Evolutionary conservation across 495 filamentous ascomycete genomes (phyloP), one percentile per base, ranked within the genome.

Genomic region (Aspergillus ostianus): DNA sequence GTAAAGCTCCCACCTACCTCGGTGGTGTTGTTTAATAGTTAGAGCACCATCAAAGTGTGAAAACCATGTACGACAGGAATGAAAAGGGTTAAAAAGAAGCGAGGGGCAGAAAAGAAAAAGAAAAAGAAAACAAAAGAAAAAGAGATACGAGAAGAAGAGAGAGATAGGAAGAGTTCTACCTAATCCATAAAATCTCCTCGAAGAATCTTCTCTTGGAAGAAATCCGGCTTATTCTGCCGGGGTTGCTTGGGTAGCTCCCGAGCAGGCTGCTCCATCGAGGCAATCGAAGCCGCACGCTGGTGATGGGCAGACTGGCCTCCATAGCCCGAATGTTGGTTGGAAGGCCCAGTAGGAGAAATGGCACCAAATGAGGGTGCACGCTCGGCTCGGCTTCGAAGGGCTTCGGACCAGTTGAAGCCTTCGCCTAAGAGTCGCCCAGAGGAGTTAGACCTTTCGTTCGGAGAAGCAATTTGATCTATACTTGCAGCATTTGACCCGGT

Each of bases 161-260:
- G 18, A 3, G 26, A 55, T 44, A 45, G n/a, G 50, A 26, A 61
- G 5, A 44, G n/a, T 21, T 12, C 21, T 29, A 49, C 17, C 29
- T 80, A 98, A 67, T 98, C 94, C 92, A 98, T 97, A 68, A 98
- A 97, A 65, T 98, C 94, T 32, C 94, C 94, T 73, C 95, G 93
- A 59, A 98, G 79, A 63, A 98, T 97, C 61, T 96, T 85, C 81
- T 98, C 94, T 74, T 96, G 91, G 78, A 97, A 92, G 64, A 86
- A 87, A 77, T 98, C 94, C 15, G 92, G 91, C 70, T 90, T 88
- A 57, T 80, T 84, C 59, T 84, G 81, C 70, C 84, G 83, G 15
- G 85, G 84, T 47, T 87, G 82, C 26, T 79, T 82, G 21, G 87
- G 86, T 70, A 91, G 85, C 64, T 90, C 87, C 58, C 84, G 85